phyloP scores from a whole-genome alignment of 2,329 filamentous ascomycete genomes.

The Whalleya microplaca region DNA sequence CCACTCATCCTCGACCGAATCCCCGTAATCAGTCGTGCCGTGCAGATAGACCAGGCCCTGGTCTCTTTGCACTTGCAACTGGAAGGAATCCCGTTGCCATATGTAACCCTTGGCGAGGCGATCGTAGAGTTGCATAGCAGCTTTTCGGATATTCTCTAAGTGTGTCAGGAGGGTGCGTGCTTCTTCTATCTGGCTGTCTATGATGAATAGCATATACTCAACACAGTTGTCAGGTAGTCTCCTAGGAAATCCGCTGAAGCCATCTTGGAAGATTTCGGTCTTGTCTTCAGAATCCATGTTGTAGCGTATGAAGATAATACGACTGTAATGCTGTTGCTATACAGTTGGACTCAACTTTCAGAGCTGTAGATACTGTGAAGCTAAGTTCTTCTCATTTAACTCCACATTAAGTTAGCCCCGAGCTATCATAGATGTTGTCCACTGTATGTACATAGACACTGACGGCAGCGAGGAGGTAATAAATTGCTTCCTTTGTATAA shows the following conservation, averaged over 20 bases:
- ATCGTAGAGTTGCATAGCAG: conserved; percentile 64
- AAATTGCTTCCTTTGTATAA: no score
- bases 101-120: conserved; percentile 82
- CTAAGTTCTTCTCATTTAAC: no score
- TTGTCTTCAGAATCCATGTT: conserved; percentile 31
- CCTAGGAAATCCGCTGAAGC: conserved; percentile 37
- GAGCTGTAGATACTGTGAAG: background rate
- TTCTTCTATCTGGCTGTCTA: conserved; percentile 58
- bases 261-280: conserved; percentile 33
- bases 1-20: conserved; percentile 98
- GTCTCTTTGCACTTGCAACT: conserved; percentile 65
- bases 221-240: conserved; percentile 79
- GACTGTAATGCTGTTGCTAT: background rate
- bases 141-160: conserved; percentile 74
- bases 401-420: no score
- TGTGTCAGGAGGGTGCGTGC: conserved; percentile 62
- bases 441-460: no score
- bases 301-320: background rate
- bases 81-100: conserved; percentile 88
- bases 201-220: conserved; percentile 79
- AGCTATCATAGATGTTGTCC: no score
- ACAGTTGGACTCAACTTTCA: background rate
- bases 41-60: conserved; percentile 66
- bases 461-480: no score
- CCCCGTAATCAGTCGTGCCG: conserved; percentile 84